A percentile compares a stretch with the other conserved stretches of the same genome.
These are phyloP conservation scores for Volvariella surrecta DNA, from an alignment of 1,284 basidiomycete genomes.

Conservation along the genomic window DNA sequence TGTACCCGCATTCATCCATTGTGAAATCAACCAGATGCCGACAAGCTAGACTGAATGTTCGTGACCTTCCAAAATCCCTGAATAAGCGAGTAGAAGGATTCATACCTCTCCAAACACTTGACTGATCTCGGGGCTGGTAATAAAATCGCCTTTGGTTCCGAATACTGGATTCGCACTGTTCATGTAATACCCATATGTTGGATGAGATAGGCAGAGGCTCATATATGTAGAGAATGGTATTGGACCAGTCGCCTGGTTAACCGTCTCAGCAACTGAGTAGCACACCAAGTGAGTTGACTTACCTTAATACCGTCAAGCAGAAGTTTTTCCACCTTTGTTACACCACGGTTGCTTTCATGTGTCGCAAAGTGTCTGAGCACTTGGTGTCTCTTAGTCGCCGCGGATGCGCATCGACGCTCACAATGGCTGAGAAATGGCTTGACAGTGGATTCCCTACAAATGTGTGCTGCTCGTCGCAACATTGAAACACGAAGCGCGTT, in stretches of 20 bases:
- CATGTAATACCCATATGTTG: constrained; percentile 87
- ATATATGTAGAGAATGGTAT: constrained; percentile 84
- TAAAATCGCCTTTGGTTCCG: constrained; percentile 87
- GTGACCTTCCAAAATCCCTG: constrained; percentile 23
- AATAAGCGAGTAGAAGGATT: constrained; percentile 6
- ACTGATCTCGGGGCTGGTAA: constrained; percentile 94
- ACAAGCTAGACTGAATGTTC: constrained; percentile 52
- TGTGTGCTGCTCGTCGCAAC: too few relatives aligned
- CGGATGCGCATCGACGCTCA: too few relatives aligned
- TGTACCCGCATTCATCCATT: constrained; percentile 59
- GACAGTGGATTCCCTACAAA: too few relatives aligned
- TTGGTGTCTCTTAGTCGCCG: too few relatives aligned
- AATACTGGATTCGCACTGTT: constrained; percentile 69
- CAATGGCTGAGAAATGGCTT: constrained; percentile 8
- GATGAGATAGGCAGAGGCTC: constrained; percentile 82
- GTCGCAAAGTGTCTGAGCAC: too few relatives aligned
- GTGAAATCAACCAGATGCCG: constrained; percentile 79
- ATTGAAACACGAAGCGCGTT: too few relatives aligned
- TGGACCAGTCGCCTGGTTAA: constrained; percentile 71
- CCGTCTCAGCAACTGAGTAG: constrained; percentile 5
- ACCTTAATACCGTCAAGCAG: constrained; percentile 65
- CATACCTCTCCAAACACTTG: constrained; percentile 95
- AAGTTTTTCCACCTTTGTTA: constrained; percentile 50
- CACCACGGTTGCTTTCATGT: too few relatives aligned
- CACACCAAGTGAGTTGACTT: neutral